Conservation (phyloP, 306 rosid genomes). For the Quercus rubra region DNA sequence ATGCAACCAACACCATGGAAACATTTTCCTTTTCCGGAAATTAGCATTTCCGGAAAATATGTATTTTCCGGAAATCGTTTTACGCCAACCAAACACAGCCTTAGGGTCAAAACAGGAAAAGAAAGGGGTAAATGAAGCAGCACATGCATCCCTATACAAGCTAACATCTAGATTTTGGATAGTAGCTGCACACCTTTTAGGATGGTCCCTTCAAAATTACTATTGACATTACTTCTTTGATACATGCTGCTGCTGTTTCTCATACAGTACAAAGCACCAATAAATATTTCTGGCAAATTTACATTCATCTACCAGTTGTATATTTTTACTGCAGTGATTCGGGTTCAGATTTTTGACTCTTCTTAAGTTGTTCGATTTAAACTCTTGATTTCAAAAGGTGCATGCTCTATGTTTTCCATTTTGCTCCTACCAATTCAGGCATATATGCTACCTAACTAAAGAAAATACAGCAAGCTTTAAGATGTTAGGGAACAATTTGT, state of each 20-base stretch:
- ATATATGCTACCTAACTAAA: not conserved
- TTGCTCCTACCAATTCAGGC: not conserved
- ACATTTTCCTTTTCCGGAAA: too few relatives aligned
- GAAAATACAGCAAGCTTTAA: conserved; percentile 16
- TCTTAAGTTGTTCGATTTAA: conserved; percentile 18
- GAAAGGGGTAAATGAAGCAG: not conserved
- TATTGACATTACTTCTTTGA: not conserved
- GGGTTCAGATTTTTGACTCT: not conserved
- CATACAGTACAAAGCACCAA: not conserved
- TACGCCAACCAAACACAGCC: too few relatives aligned
- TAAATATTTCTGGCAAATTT: not conserved
- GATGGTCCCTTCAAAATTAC: not conserved
- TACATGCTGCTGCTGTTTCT: not conserved
- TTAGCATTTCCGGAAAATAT: too few relatives aligned
- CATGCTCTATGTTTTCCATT: not conserved
- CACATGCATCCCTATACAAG: not conserved
- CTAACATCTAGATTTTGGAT: not conserved
- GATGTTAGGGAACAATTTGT: conserved; percentile 11
- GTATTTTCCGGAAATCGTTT: too few relatives aligned
- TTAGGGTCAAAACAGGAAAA: not conserved
- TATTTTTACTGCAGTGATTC: not conserved
- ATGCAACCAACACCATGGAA: too few relatives aligned
- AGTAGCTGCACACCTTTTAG: not conserved
- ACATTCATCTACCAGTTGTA: not conserved
- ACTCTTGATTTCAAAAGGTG: not conserved